Conservation (phyloP, 305 asterid species). For the Fraxinus xanthoxyloides region DNA sequence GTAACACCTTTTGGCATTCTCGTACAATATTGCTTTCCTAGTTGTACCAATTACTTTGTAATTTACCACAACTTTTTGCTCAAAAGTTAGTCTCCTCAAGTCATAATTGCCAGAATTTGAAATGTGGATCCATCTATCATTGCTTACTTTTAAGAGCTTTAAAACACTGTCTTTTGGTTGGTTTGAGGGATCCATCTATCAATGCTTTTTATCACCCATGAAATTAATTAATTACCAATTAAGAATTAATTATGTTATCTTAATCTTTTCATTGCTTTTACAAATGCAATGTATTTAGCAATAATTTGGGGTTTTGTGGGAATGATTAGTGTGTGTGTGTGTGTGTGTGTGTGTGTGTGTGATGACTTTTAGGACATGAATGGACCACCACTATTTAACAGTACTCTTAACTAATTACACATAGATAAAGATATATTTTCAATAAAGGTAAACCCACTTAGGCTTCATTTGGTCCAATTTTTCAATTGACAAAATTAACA, state of each 20-base stretch:
- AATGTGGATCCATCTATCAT: neutral
- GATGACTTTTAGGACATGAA: neutral
- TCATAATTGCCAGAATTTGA: neutral
- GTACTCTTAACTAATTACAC: neutral
- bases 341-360: too few relatives aligned
- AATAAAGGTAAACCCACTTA: neutral
- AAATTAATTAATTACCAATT: neutral
- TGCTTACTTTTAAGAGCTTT: neutral
- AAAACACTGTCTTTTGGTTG: neutral
- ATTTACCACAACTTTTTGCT: neutral
- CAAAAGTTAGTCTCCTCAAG: neutral
- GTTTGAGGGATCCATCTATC: neutral
- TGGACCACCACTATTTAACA: neutral
- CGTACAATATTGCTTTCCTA: neutral
- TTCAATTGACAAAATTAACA: too few relatives aligned
- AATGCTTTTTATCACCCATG: neutral
- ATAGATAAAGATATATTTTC: neutral
- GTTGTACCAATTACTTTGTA: conserved; percentile 5
- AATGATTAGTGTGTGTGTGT: neutral
- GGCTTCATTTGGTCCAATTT: neutral
- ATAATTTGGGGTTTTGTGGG: neutral
- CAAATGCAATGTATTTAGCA: neutral
- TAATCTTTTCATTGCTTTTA: neutral
- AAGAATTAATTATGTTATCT: neutral
- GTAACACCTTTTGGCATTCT: neutral